Evolutionary conservation across 495 filamentous ascomycete genomes (phyloP).

Genomic region (Xylaria nigripes): DNA sequence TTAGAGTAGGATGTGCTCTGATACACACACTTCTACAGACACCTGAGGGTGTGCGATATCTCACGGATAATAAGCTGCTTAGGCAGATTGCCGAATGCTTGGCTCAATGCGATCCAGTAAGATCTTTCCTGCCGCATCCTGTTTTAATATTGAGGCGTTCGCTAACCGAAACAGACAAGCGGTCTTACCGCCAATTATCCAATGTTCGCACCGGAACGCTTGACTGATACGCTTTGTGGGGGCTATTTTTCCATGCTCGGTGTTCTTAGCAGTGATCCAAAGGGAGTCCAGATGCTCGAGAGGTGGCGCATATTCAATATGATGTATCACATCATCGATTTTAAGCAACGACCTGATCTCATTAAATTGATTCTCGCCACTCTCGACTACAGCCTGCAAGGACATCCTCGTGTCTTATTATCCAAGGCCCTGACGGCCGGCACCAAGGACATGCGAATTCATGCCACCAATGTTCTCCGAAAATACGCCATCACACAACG

Average conservation of each 20-base stretch:
- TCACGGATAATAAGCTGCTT: conserved; percentile 85
- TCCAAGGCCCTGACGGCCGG: conserved; percentile 89
- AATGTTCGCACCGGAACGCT: conserved; percentile 75
- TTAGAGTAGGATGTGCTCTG: conserved; percentile 77
- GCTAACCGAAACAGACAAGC: conserved; percentile 52
- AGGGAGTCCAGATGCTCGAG: conserved; percentile 84
- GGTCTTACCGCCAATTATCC: conserved; percentile 81
- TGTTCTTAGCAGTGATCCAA: conserved; percentile 67
- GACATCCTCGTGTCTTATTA: conserved; percentile 83
- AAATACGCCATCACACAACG: conserved; percentile 62
- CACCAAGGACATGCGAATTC: conserved; percentile 83
- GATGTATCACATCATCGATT: conserved; percentile 95
- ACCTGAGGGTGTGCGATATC: conserved; percentile 71
- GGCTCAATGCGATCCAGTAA: conserved; percentile 73
- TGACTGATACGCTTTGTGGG: conserved; percentile 73
- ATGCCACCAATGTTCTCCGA: conserved; percentile 71
- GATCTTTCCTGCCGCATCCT: conserved; percentile 6
- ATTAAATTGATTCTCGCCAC: conserved; percentile 78
- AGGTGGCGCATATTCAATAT: conserved; percentile 97
- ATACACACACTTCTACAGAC: conserved; percentile 79
- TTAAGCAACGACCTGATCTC: conserved; percentile 81
- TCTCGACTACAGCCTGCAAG: conserved; percentile 80
- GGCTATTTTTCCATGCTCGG: conserved; percentile 94
- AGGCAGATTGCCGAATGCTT: conserved; percentile 92
- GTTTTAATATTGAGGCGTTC: neutral